Percentiles rank a stretch among this genome's conserved stretches.
Evolutionary conservation across 768 basidiomycete species (phyloP).

Genomic region (Cystobasidium ongulense): DNA sequence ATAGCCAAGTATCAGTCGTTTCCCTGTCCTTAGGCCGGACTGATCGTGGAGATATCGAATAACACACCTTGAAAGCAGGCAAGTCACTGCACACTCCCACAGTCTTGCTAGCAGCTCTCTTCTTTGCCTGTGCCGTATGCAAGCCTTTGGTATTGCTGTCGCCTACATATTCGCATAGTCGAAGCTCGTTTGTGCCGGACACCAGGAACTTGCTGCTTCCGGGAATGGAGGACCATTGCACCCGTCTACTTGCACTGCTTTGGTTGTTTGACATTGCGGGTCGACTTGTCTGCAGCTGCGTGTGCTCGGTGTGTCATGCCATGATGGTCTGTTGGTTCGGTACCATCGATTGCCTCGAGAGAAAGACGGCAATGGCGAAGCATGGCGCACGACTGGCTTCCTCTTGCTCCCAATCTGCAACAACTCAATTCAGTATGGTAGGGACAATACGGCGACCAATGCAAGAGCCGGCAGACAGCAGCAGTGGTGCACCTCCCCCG

Average conservation of each 20-base stretch:
- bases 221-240: slow-evolving; percentile 7
- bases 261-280: neutral
- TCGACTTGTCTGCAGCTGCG: neutral
- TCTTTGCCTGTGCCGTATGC: neutral
- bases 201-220: slow-evolving; percentile 7
- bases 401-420: neutral
- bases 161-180: slow-evolving; percentile 24
- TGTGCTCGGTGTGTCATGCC: neutral
- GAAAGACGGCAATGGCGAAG: neutral
- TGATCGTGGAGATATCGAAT: neutral
- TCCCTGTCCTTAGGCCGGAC: too few species aligned
- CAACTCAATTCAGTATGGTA: neutral
- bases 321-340: neutral
- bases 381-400: neutral
- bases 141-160: neutral
- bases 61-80: slow-evolving; percentile 20
- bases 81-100: slow-evolving; percentile 16
- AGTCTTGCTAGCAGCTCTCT: slow-evolving; percentile 14
- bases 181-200: slow-evolving; percentile 22
- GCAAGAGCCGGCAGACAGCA: neutral
- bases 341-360: neutral
- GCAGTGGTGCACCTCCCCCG: slow-evolving; percentile 8
- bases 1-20: neutral
- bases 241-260: neutral
- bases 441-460: slow-evolving; percentile 20